These are phyloP conservation scores for Nidula microcarpa DNA, from an alignment of 768 basidiomycete species.

Conservation along the genomic window DNA sequence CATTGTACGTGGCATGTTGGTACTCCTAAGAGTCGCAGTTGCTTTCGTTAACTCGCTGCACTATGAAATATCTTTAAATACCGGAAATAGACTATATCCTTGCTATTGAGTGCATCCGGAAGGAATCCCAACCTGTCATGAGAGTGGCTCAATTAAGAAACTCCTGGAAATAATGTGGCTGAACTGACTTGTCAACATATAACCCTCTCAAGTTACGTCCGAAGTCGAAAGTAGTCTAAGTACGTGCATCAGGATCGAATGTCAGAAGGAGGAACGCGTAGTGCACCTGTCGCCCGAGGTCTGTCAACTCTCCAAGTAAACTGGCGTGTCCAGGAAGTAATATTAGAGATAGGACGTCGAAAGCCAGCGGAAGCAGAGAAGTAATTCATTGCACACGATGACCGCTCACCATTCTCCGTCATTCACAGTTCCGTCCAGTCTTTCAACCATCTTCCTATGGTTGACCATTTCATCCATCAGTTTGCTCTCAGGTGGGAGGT, in stretches of 20 bases:
- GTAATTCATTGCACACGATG: neutral
- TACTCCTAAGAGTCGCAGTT: constrained; percentile 41
- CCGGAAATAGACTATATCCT: constrained; percentile 58
- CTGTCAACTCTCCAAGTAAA: constrained; percentile 69
- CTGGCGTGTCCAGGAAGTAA: constrained; percentile 25
- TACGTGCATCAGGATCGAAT: constrained; percentile 1
- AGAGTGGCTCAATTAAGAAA: neutral
- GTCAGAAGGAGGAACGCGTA: neutral
- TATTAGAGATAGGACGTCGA: neutral
- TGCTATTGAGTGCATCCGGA: constrained; percentile 43
- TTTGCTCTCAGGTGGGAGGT: neutral
- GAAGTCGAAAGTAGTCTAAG: constrained; percentile 50
- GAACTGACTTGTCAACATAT: constrained; percentile 60
- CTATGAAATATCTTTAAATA: constrained; percentile 8
- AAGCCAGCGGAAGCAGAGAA: neutral
- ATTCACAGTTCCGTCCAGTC: constrained; percentile 46
- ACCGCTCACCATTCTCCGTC: constrained; percentile 61
- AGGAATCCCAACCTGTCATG: constrained; percentile 58
- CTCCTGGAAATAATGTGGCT: neutral
- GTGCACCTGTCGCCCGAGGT: constrained; percentile 62
- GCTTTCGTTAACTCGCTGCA: neutral
- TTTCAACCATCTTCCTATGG: constrained; percentile 50
- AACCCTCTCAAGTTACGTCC: constrained; percentile 57
- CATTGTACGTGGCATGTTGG: constrained; percentile 74
- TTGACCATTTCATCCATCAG: constrained; percentile 24